These are phyloP conservation scores for Tricholomella constricta DNA, from an alignment of 768 basidiomycete genomes.

Conservation along the genomic window DNA sequence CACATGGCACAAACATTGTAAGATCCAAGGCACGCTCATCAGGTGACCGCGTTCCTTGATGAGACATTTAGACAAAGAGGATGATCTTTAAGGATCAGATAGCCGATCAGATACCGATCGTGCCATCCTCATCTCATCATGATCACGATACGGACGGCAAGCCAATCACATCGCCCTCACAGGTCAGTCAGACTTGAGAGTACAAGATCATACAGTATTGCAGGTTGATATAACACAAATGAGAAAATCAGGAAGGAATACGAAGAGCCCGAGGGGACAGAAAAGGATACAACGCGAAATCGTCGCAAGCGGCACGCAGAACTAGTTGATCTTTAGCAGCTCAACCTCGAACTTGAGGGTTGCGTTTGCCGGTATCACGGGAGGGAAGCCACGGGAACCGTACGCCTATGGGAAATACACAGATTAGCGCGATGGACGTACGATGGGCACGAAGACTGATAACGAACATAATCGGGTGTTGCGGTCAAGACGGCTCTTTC, in stretches of 20 bases:
- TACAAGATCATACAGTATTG: constrained; percentile 32
- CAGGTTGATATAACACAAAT: constrained; percentile 28
- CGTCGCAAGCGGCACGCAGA: constrained; percentile 3
- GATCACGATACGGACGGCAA: background rate
- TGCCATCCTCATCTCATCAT: constrained; percentile 4
- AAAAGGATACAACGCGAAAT: constrained; percentile 7
- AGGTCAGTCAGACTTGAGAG: constrained; percentile 13
- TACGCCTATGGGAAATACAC: constrained; percentile 53
- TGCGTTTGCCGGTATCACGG: constrained; percentile 76
- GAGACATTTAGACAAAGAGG: background rate
- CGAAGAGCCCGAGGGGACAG: constrained; percentile 15
- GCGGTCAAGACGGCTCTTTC: constrained; percentile 68
- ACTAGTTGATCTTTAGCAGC: constrained; percentile 66
- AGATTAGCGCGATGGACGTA: constrained; percentile 1
- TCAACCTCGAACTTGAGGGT: constrained; percentile 84
- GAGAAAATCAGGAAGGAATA: constrained; percentile 15
- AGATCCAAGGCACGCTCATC: background rate
- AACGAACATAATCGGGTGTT: constrained; percentile 77
- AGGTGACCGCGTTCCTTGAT: constrained; percentile 7
- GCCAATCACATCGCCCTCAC: constrained; percentile 8
- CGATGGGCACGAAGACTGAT: constrained; percentile 3
- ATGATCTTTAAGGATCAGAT: constrained; percentile 1
- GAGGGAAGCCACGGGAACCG: constrained; percentile 73
- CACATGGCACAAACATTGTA: too few species aligned
- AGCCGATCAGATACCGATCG: constrained; percentile 10